Conservation (phyloP, 2,329 filamentous ascomycete species). For the Macroventuria anomochaeta region DNA sequence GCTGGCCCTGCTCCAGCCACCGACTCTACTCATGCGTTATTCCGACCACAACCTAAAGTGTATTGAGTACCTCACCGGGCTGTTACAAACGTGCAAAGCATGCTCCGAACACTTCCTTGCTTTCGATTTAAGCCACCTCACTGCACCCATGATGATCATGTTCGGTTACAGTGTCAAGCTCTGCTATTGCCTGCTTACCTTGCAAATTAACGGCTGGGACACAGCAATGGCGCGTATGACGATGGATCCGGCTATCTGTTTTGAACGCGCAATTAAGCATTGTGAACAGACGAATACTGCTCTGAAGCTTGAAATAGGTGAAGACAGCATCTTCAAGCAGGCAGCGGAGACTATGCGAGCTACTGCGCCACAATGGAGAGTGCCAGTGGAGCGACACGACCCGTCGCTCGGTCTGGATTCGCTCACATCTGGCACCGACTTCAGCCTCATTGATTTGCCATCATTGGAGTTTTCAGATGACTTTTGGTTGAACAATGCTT, state of each 20-base stretch:
- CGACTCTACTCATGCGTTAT: conserved; percentile 6
- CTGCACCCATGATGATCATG: conserved; percentile 20
- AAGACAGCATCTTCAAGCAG: conserved; percentile 24
- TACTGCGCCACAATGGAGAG: conserved; percentile 21
- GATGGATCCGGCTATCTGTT: conserved; percentile 14
- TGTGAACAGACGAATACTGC: conserved; percentile 16
- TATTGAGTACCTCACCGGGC: conserved; percentile 21
- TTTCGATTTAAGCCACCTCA: conserved; percentile 13
- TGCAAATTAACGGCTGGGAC: conserved; percentile 25
- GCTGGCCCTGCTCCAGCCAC: conserved; percentile 16
- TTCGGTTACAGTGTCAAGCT: conserved; percentile 24
- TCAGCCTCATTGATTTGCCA: conserved; percentile 10
- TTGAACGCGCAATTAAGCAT: conserved; percentile 18
- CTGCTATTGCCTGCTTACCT: conserved; percentile 18
- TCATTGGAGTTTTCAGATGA: conserved; percentile 25
- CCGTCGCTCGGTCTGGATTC: conserved; percentile 5
- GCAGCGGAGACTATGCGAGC: conserved; percentile 21
- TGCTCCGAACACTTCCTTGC: conserved; percentile 20
- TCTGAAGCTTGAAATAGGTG: conserved; percentile 20
- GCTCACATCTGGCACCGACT: not conserved
- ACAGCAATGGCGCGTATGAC: conserved; percentile 15
- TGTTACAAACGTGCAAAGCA: conserved; percentile 19
- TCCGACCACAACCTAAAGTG: conserved; percentile 20
- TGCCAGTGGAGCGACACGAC: not conserved
- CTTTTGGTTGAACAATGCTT: conserved; percentile 22